phyloP scores from a whole-genome alignment of 2,329 filamentous ascomycete genomes.

The Sporothrix humicola region DNA sequence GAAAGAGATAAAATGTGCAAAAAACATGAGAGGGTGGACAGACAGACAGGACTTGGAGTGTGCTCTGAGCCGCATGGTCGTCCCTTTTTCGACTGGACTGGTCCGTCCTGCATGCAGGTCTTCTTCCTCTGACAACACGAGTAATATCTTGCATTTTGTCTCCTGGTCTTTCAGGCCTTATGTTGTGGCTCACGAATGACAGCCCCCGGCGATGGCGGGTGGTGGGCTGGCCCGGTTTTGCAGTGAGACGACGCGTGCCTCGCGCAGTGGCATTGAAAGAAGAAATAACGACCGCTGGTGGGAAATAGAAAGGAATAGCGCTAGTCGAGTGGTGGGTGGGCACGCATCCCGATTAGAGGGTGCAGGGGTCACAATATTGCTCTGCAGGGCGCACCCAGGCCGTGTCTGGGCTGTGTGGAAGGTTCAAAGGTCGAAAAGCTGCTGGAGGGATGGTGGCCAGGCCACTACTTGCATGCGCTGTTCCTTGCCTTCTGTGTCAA shows the following conservation, averaged over 20 bases:
- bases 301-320: slow-evolving; percentile 7
- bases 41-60: background rate
- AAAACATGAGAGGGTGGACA: slow-evolving; percentile 14
- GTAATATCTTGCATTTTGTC: background rate
- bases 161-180: background rate
- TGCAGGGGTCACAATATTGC: slow-evolving; percentile 21
- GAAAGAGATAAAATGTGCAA: background rate
- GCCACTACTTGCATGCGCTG: background rate
- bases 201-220: background rate
- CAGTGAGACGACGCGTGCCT: background rate
- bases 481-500: background rate
- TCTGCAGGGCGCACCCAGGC: slow-evolving; percentile 2
- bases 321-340: slow-evolving; percentile 31
- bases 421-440: background rate
- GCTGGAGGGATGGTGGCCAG: background rate
- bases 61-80: slow-evolving; percentile 1
- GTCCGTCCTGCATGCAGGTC: background rate
- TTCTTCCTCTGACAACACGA: too few species aligned
- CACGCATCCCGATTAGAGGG: slow-evolving; percentile 28
- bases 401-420: background rate
- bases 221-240: background rate
- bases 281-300: background rate
- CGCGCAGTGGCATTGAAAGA: slow-evolving; percentile 19
- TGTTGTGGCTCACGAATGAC: background rate
- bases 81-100: background rate